Conservation (phyloP, 495 filamentous ascomycete genomes). For the Tuber umbilicatum region DNA sequence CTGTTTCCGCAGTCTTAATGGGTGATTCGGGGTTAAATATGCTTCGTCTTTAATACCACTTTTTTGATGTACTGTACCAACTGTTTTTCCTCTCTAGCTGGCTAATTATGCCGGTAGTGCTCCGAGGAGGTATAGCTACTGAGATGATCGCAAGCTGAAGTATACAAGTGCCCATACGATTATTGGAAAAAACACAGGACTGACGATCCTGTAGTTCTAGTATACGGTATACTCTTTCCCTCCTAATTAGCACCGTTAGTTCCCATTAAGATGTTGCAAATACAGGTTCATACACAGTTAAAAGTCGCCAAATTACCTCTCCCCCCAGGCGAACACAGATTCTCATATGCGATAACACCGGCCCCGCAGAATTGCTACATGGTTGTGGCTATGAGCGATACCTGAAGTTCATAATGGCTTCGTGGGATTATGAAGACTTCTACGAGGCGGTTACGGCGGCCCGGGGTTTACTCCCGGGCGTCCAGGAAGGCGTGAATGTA, state of each 20-base stretch:
- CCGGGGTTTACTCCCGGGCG: constrained; percentile 53
- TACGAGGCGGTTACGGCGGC: constrained; percentile 53
- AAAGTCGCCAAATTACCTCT: constrained; percentile 11
- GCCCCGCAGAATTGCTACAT: constrained; percentile 55
- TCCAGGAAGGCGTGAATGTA: constrained; percentile 68
- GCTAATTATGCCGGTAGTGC: constrained; percentile 44
- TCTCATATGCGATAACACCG: constrained; percentile 57
- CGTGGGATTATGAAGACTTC: constrained; percentile 69
- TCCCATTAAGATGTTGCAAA: neutral
- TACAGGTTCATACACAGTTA: constrained; percentile 38
- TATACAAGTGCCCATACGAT: constrained; percentile 63
- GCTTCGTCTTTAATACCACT: too few relatives aligned
- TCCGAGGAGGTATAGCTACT: constrained; percentile 38
- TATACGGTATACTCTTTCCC: constrained; percentile 54
- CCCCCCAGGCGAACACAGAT: neutral
- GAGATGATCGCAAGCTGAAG: constrained; percentile 62
- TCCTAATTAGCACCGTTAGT: constrained; percentile 44
- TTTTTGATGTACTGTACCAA: constrained; percentile 77
- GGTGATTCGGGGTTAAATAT: too few relatives aligned
- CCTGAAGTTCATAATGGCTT: constrained; percentile 65
- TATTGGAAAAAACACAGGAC: constrained; percentile 66
- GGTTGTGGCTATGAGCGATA: constrained; percentile 71
- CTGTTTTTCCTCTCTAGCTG: constrained; percentile 48
- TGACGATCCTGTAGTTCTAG: constrained; percentile 77
- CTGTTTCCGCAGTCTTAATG: too few relatives aligned